These are phyloP conservation scores for Cryoendolithus antarcticus DNA, from an alignment of 2,329 filamentous ascomycete species.

Conservation along the genomic window DNA sequence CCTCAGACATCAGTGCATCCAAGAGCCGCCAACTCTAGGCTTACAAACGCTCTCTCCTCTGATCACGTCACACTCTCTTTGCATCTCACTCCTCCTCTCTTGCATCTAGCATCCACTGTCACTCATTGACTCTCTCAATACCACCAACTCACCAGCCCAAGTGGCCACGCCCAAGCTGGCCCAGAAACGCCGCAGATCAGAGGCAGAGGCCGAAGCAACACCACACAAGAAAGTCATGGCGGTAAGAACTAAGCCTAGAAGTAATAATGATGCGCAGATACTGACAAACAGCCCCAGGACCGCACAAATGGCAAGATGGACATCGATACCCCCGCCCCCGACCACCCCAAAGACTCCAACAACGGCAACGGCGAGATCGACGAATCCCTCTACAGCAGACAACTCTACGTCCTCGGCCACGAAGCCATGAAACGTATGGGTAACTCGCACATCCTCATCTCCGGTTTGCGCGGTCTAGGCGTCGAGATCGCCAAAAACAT, in stretches of 20 bases:
- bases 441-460: constrained; percentile 83
- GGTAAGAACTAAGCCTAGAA: constrained; percentile 22
- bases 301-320: constrained; percentile 44
- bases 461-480: constrained; percentile 84
- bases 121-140: too few relatives aligned
- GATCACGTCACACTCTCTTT: too few relatives aligned
- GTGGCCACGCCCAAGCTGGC: too few relatives aligned
- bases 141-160: too few relatives aligned
- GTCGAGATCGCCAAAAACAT: constrained; percentile 99
- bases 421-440: constrained; percentile 98
- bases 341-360: constrained; percentile 42
- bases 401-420: constrained; percentile 61
- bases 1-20: too few relatives aligned
- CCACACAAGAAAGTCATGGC: constrained; percentile 40
- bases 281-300: constrained; percentile 2
- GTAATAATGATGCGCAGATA: not conserved
- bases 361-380: constrained; percentile 47
- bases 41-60: too few relatives aligned
- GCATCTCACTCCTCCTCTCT: too few relatives aligned
- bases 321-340: constrained; percentile 46
- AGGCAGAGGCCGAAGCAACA: constrained; percentile 31
- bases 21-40: too few relatives aligned
- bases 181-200: constrained; percentile 38
- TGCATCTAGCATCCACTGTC: too few relatives aligned
- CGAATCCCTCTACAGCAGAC: constrained; percentile 54